phyloP scores from a whole-genome alignment of 2,329 filamentous ascomycete species.

The Cladosporium oxysporum region DNA sequence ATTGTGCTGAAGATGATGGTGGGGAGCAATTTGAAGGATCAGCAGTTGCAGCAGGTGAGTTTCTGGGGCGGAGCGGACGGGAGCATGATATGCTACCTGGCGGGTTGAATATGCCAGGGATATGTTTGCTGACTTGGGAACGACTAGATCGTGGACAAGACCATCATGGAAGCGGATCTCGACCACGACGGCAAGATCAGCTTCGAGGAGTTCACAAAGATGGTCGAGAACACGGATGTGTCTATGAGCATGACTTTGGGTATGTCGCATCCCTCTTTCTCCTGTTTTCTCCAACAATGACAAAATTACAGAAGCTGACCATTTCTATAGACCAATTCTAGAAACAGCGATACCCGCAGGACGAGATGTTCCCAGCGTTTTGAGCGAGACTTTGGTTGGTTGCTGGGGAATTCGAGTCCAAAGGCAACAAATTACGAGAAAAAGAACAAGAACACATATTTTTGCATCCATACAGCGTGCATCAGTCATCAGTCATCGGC shows the following conservation, averaged over 20 bases:
- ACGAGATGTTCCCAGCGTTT: conserved; percentile 7
- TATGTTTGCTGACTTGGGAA: not conserved
- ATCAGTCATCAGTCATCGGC: not conserved
- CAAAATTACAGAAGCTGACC: not conserved
- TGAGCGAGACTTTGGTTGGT: not conserved
- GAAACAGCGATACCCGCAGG: conserved; percentile 16
- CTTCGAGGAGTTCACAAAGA: conserved; percentile 98
- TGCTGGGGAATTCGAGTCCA: not conserved
- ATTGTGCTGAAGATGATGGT: conserved; percentile 99
- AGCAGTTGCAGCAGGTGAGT: conserved; percentile 82
- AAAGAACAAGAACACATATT: conserved; percentile 6
- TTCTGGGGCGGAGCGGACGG: not conserved
- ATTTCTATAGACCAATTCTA: conserved; percentile 17
- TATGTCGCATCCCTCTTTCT: conserved; percentile 37
- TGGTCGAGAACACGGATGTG: conserved; percentile 91
- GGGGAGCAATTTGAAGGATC: conserved; percentile 96
- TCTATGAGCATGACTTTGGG: conserved; percentile 69
- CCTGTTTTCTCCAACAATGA: not conserved
- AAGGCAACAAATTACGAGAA: conserved; percentile 7
- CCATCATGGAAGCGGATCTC: conserved; percentile 98
- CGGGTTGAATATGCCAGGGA: not conserved
- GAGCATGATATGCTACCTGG: not conserved
- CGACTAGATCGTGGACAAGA: conserved; percentile 93
- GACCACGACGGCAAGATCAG: conserved; percentile 97
- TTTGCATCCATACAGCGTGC: conserved; percentile 17